Base-by-base conservation (phyloP, 371 early-diverging fungal species). In the Apophysomyces sp. region DNA sequence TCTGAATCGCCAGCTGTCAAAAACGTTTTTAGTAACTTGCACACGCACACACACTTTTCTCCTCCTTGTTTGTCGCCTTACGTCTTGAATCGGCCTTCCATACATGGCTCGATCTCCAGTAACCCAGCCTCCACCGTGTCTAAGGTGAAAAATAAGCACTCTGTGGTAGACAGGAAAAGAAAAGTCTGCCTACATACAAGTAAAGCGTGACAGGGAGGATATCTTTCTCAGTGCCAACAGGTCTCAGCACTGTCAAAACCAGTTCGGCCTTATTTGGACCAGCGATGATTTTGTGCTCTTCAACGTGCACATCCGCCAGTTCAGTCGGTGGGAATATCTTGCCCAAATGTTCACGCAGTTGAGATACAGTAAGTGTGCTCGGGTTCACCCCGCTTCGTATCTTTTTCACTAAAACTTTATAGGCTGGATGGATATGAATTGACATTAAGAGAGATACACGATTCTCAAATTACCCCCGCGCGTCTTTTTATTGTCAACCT, bases 81-180 rank as follows among this genome's bases (percentile, higher is more conserved):
- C 60, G 29, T 32, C 21, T 13, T 55, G 60, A 12, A 56, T 51
- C 1, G 28, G 16, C 37, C 28, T 30, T 32, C 41, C 62, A 37
- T 65, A 56, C 4, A 51, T 49, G 7, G n/a, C 21, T 12, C 56
- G 34, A 18, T 54, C 37, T 6, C 60, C 41, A n/a, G 51, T 15
- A 0, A 65, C 55, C 56, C 60, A 65, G 12, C 65, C 65, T n/a
- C 65, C 65, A 11, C 65, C 65, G 24, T 65, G 65, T 18, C 65
- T 64, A 34, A 15, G 8, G n/a, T n/a, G n/a, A n/a, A n/a, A n/a
- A n/a, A n/a, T n/a, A n/a, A n/a, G n/a, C n/a, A n/a, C n/a, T n/a
- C n/a, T n/a, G n/a, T n/a, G n/a, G n/a, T n/a, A n/a, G n/a, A n/a
- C n/a, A n/a, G 24, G 29, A 13, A 18, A 52, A 15, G 32, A 21